phyloP scores from a whole-genome alignment of 352 stramenopile species.

The Phytophthora tentaculata region DNA sequence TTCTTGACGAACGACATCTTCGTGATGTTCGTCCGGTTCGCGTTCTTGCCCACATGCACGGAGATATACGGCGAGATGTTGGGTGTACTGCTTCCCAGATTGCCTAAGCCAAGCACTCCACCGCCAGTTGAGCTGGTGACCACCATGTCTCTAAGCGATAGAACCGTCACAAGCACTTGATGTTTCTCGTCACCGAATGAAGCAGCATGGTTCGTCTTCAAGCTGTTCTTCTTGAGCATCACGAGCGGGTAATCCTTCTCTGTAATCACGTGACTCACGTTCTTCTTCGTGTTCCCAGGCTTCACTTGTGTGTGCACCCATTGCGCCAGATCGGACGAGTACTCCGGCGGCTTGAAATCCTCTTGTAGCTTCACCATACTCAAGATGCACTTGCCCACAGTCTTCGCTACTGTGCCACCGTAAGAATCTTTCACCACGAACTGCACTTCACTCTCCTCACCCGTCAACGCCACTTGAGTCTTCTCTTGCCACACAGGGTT shows the following conservation, averaged over 20 bases:
- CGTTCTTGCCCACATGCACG: conserved; percentile 74
- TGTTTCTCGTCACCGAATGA: conserved; percentile 58
- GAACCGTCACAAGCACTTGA: conserved; percentile 77
- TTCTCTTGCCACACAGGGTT: conserved; percentile 88
- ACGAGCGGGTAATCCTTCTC: conserved; percentile 84
- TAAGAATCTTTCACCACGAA: conserved; percentile 89
- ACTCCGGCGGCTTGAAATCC: conserved; percentile 79
- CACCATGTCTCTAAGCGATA: conserved; percentile 61
- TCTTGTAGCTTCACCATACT: conserved; percentile 75
- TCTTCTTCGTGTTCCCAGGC: conserved; percentile 81
- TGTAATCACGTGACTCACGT: conserved; percentile 74
- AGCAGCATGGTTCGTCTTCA: conserved; percentile 28
- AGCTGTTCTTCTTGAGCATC: conserved; percentile 65
- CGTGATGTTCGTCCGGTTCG: conserved; percentile 69
- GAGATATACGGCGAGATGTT: conserved; percentile 86
- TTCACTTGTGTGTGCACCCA: conserved; percentile 86
- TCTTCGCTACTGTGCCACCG: conserved; percentile 77
- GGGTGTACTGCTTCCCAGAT: conserved; percentile 75
- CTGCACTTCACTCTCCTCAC: conserved; percentile 64
- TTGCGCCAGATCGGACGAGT: conserved; percentile 73
- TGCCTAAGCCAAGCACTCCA: conserved; percentile 72
- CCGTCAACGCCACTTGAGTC: conserved; percentile 58
- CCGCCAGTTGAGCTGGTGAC: conserved; percentile 69
- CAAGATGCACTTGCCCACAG: conserved; percentile 78
- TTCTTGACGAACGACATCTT: conserved; percentile 68